These are phyloP conservation scores for Vicia villosa DNA, from an alignment of 306 rosid species.

Conservation along the genomic window DNA sequence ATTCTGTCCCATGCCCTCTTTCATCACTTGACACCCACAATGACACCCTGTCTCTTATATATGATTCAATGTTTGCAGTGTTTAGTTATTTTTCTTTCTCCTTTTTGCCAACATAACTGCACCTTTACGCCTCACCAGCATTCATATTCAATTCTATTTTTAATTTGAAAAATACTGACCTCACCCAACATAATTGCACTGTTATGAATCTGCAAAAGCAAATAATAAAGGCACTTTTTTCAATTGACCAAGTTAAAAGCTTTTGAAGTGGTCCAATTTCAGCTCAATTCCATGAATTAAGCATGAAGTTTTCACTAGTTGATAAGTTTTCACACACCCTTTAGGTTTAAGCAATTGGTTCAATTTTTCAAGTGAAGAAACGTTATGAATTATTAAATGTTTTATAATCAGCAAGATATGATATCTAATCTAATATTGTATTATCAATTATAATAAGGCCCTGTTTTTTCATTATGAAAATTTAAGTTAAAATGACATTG, in stretches of 20 bases:
- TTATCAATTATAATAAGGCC: no score
- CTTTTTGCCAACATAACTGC: constrained; percentile 45
- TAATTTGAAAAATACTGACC: constrained; percentile 43
- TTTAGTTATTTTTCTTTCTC: constrained; percentile 49
- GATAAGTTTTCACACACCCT: constrained; percentile 1
- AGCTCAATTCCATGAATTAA: constrained; percentile 26
- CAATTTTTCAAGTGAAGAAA: background rate
- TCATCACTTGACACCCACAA: constrained; percentile 71
- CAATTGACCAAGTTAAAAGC: constrained; percentile 16
- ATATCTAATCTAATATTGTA: no score
- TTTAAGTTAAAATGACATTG: no score
- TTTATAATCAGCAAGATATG: background rate
- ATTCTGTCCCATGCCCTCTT: constrained; percentile 18
- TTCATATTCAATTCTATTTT: constrained; percentile 15
- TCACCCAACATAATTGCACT: constrained; percentile 26
- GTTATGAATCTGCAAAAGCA: constrained; percentile 30
- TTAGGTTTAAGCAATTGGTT: background rate
- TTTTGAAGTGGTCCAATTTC: constrained; percentile 14
- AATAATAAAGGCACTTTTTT: constrained; percentile 25
- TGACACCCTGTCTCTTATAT: constrained; percentile 38
- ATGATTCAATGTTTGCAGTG: constrained; percentile 35
- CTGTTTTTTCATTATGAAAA: no score
- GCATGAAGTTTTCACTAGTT: background rate
- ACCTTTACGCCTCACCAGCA: constrained; percentile 45
- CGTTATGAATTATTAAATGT: background rate